Evolutionary conservation across 768 basidiomycete species (phyloP).

Genomic region (Pholiota microspora): DNA sequence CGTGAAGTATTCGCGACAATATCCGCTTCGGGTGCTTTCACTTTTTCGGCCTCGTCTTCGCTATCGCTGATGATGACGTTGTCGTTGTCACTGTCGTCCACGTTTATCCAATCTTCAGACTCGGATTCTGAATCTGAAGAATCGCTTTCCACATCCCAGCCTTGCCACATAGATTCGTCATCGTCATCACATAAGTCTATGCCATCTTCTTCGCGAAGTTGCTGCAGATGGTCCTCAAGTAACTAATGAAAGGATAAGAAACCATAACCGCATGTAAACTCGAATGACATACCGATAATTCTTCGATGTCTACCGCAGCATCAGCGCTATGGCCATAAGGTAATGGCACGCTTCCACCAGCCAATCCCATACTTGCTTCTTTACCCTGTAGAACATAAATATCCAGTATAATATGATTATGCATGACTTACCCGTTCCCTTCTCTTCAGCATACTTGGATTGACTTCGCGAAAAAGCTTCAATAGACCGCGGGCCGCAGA

Average conservation of each 20-base stretch:
- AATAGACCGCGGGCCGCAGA: conserved; percentile 86
- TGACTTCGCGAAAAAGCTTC: conserved; percentile 92
- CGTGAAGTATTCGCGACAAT: conserved; percentile 25
- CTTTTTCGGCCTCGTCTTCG: conserved; percentile 56
- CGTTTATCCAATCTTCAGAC: conserved; percentile 78
- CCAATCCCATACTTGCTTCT: conserved; percentile 77
- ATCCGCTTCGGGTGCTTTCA: conserved; percentile 18
- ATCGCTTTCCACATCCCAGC: conserved; percentile 86
- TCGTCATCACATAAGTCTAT: conserved; percentile 44
- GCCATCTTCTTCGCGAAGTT: conserved; percentile 65
- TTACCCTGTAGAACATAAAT: conserved; percentile 65
- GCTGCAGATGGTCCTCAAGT: conserved; percentile 81
- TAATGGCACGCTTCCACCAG: conserved; percentile 60
- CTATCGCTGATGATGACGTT: conserved; percentile 83
- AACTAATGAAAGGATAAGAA: conserved; percentile 46
- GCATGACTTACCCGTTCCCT: conserved; percentile 68
- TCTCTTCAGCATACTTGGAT: conserved; percentile 87
- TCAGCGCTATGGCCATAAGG: conserved; percentile 81
- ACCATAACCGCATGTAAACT: neutral
- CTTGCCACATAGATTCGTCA: conserved; percentile 76
- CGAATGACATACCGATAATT: conserved; percentile 73
- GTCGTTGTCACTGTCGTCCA: conserved; percentile 67
- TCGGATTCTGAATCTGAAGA: conserved; percentile 49
- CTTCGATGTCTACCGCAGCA: conserved; percentile 85
- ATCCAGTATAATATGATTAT: neutral